These are phyloP conservation scores for Cladorrhinum sp. DNA, from an alignment of 2,329 filamentous ascomycete genomes.

Conservation along the genomic window DNA sequence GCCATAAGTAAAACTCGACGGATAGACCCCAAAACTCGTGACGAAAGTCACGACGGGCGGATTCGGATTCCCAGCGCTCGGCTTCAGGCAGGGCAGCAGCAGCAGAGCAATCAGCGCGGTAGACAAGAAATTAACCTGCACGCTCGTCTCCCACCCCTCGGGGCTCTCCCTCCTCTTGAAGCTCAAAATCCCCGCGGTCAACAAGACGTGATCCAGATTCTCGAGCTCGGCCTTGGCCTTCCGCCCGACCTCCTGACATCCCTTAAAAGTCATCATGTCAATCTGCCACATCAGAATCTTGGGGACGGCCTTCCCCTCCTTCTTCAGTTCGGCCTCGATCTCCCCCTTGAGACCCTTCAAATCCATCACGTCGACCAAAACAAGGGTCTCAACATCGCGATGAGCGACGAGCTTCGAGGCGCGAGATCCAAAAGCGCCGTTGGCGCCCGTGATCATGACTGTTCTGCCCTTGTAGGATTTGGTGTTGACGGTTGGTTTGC, in stretches of 20 bases:
- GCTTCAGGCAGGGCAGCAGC: slow-evolving; percentile 49
- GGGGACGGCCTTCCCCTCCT: slow-evolving; percentile 27
- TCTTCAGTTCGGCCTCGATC: slow-evolving; percentile 33
- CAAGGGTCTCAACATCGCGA: slow-evolving; percentile 34
- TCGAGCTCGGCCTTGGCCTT: slow-evolving; percentile 29
- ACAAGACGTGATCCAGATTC: slow-evolving; percentile 35
- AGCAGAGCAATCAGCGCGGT: slow-evolving; percentile 50
- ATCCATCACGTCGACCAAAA: slow-evolving; percentile 37
- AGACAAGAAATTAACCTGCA: slow-evolving; percentile 53
- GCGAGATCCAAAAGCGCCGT: slow-evolving; percentile 37
- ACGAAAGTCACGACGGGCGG: slow-evolving; percentile 39
- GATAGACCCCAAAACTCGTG: slow-evolving; percentile 38
- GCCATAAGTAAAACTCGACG: slow-evolving; percentile 37
- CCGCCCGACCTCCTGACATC: slow-evolving; percentile 32
- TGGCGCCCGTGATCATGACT: slow-evolving; percentile 36
- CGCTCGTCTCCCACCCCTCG: slow-evolving; percentile 39
- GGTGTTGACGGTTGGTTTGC: slow-evolving; percentile 34
- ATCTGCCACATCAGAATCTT: slow-evolving; percentile 37
- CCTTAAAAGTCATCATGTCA: slow-evolving; percentile 37
- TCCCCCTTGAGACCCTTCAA: slow-evolving; percentile 33
- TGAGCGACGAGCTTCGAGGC: slow-evolving; percentile 37
- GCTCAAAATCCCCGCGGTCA: slow-evolving; percentile 38
- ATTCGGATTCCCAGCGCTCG: slow-evolving; percentile 24
- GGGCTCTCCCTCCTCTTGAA: slow-evolving; percentile 37
- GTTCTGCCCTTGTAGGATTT: slow-evolving; percentile 37